These are phyloP conservation scores for Pseudogymnoascus destructans DNA, from an alignment of 2,329 filamentous ascomycete genomes.

Conservation along the genomic window DNA sequence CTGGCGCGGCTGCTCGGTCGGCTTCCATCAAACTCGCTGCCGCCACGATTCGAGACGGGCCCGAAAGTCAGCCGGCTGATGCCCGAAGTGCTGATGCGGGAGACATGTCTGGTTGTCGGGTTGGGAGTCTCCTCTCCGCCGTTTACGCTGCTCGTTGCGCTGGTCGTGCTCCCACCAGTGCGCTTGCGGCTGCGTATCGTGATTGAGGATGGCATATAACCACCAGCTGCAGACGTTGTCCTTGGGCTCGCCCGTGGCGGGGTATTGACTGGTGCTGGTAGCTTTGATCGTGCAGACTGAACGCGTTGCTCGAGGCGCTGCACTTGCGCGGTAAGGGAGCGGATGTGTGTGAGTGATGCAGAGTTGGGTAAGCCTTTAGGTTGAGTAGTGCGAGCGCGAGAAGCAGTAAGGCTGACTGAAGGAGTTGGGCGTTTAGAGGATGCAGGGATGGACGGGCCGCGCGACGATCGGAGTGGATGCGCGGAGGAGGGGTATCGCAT, in stretches of 20 bases:
- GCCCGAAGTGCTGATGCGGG: slow-evolving; percentile 47
- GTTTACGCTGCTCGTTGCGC: slow-evolving; percentile 18
- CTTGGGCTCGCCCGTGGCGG: slow-evolving; percentile 74
- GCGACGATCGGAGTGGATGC: slow-evolving; percentile 25
- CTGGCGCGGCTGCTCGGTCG: slow-evolving; percentile 23
- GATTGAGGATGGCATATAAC: slow-evolving; percentile 41
- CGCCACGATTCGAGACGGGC: slow-evolving; percentile 40
- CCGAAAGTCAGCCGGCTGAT: slow-evolving; percentile 52
- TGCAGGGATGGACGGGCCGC: slow-evolving; percentile 14
- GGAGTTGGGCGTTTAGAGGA: slow-evolving; percentile 24
- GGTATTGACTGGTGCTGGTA: slow-evolving; percentile 67
- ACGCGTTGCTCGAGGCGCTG: slow-evolving; percentile 89
- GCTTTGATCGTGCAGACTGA: slow-evolving; percentile 78
- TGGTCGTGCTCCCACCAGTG: slow-evolving; percentile 36
- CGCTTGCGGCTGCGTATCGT: slow-evolving; percentile 60
- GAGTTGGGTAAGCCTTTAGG: slow-evolving; percentile 36
- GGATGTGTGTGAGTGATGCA: slow-evolving; percentile 80
- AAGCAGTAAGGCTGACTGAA: slow-evolving; percentile 28
- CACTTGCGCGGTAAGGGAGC: slow-evolving; percentile 90
- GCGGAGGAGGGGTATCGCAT: slow-evolving; percentile 16
- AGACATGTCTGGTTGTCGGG: slow-evolving; percentile 35
- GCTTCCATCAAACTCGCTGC: slow-evolving; percentile 14
- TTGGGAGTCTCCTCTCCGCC: slow-evolving; percentile 26
- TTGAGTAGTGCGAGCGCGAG: slow-evolving; percentile 23
- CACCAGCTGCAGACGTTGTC: slow-evolving; percentile 29